These are phyloP conservation scores for Sporothrix sp. DNA, from an alignment of 2,329 filamentous ascomycete species.

Conservation along the genomic window DNA sequence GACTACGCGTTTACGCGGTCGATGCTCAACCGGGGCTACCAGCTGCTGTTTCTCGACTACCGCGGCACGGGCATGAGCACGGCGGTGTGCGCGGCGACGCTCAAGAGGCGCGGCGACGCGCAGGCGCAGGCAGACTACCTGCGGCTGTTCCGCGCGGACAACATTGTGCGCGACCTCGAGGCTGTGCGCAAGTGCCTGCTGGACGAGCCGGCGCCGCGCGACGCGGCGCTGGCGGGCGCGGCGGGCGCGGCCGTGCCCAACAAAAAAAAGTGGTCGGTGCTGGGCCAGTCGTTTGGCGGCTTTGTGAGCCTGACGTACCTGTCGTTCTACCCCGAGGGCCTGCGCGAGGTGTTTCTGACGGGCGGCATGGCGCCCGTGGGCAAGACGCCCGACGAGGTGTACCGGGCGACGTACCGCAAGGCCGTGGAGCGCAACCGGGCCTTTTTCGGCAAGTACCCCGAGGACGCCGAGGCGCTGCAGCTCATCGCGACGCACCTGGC, in stretches of 20 bases:
- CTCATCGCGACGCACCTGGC: slow-evolving; percentile 56
- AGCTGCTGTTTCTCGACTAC: slow-evolving; percentile 80
- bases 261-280: slow-evolving; percentile 68
- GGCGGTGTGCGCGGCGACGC: slow-evolving; percentile 63
- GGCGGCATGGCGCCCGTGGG: slow-evolving; percentile 76
- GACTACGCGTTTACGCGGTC: slow-evolving; percentile 59
- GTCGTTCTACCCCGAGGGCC: slow-evolving; percentile 64
- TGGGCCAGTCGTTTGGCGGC: slow-evolving; percentile 88
- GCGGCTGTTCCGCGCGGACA: slow-evolving; percentile 78
- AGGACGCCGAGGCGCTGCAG: slow-evolving; percentile 61
- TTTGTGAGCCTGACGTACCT: slow-evolving; percentile 80
- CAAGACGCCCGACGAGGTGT: slow-evolving; percentile 62
- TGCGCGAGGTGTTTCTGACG: slow-evolving; percentile 75
- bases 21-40: slow-evolving; percentile 71
- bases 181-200: slow-evolving; percentile 71
- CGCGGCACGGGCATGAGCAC: slow-evolving; percentile 80
- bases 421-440: slow-evolving; percentile 61
- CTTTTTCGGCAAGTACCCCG: slow-evolving; percentile 79
- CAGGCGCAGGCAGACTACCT: slow-evolving; percentile 69
- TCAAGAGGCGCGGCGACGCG: slow-evolving; percentile 51
- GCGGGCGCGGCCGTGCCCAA: too few species aligned
- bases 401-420: slow-evolving; percentile 59
- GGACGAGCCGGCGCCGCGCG: slow-evolving; percentile 37
- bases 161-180: slow-evolving; percentile 81
- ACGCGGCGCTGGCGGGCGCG: too few species aligned